phyloP scores from a whole-genome alignment of 106 monocot species.

The Dioscorea alata region DNA sequence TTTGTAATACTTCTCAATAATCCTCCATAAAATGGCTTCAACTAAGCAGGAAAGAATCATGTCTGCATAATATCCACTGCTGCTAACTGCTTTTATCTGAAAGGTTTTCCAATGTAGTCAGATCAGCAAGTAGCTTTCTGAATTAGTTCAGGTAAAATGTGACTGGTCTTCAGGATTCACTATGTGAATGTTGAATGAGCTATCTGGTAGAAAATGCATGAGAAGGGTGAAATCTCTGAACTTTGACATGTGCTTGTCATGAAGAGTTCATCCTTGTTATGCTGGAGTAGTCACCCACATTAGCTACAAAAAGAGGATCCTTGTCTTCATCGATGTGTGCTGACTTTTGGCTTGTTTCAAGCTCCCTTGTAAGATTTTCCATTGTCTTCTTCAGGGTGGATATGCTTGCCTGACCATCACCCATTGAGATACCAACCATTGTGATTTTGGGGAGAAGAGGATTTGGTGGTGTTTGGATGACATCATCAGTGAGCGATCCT shows the following conservation, averaged over 20 bases:
- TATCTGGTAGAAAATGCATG: no score
- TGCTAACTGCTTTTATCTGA: no score
- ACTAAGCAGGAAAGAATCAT: no score
- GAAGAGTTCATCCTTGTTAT: slow-evolving; percentile 52
- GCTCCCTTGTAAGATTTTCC: slow-evolving; percentile 70
- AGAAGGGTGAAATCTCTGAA: background rate
- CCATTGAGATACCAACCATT: slow-evolving; percentile 83
- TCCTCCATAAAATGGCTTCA: no score
- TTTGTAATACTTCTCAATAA: no score
- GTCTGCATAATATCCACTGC: no score
- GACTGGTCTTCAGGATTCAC: no score
- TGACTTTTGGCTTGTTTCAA: slow-evolving; percentile 40
- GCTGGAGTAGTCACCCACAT: slow-evolving; percentile 83
- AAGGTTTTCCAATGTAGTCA: no score
- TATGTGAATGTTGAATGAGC: no score
- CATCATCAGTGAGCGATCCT: background rate
- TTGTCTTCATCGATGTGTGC: slow-evolving; percentile 32
- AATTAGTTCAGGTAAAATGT: no score
- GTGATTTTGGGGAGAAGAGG: slow-evolving; percentile 92
- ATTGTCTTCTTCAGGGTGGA: slow-evolving; percentile 84
- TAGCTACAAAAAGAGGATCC: slow-evolving; percentile 88
- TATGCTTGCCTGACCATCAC: slow-evolving; percentile 61
- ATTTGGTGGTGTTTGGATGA: slow-evolving; percentile 23
- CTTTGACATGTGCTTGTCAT: slow-evolving; percentile 9
- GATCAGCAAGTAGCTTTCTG: no score